Conservation (phyloP, 1,284 basidiomycete genomes). For the Kalmanozyma brasiliensis region DNA sequence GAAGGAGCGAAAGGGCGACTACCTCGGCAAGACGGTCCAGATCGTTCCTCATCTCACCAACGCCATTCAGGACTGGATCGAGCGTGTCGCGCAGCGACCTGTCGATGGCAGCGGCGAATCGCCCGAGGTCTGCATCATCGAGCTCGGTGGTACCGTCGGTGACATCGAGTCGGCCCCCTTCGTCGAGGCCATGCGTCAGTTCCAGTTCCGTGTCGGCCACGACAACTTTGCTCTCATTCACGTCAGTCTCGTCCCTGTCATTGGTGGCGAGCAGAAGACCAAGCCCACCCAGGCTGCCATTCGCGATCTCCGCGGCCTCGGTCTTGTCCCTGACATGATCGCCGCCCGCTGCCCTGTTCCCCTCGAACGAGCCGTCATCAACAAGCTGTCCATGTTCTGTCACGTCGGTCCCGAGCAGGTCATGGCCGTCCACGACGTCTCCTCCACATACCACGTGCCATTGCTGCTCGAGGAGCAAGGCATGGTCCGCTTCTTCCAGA, state of each 20-base stretch:
- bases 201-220: constrained; percentile 95
- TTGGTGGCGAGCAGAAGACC: constrained; percentile 99
- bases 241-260: constrained; percentile 96
- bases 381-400: constrained; percentile 99
- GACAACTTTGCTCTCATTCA: constrained; percentile 98
- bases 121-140: constrained; percentile 97
- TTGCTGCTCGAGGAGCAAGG: constrained; percentile 91
- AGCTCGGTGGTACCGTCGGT: constrained; percentile 93
- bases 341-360: constrained; percentile 82
- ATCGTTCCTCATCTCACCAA: constrained; percentile 97
- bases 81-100: constrained; percentile 90
- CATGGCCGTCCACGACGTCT: constrained; percentile 94
- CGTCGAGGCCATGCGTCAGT: constrained; percentile 98
- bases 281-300: constrained; percentile 98
- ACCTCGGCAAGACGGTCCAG: constrained; percentile 96
- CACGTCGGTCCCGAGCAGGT: constrained; percentile 94
- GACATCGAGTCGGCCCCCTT: constrained; percentile 98
- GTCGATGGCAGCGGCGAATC: constrained; percentile 92
- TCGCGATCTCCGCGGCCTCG: constrained; percentile 90
- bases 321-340: constrained; percentile 92
- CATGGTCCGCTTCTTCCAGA: constrained; percentile 84
- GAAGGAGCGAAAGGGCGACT: constrained; percentile 95
- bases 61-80: constrained; percentile 98
- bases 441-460: constrained; percentile 97
- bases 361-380: constrained; percentile 84